Evolutionary conservation across 441 rosid genomes (phyloP).

Genomic region (Syzygium malaccense): DNA sequence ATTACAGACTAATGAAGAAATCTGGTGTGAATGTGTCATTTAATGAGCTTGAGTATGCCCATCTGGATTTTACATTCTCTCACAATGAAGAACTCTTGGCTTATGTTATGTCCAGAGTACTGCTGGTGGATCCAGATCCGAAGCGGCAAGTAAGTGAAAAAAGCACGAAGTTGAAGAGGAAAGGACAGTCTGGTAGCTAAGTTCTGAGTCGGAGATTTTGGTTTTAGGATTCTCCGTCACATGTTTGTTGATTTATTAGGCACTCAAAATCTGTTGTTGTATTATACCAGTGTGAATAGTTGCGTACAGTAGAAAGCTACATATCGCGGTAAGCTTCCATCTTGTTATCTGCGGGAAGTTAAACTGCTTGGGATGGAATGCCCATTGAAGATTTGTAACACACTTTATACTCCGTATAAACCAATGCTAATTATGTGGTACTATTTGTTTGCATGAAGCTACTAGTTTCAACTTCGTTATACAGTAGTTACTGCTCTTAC

Average conservation of each 20-base stretch:
- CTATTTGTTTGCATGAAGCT: neutral
- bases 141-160: slow-evolving; percentile 15
- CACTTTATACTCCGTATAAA: neutral
- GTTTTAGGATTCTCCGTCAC: neutral
- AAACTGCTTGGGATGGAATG: neutral
- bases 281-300: neutral
- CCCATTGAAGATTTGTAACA: neutral
- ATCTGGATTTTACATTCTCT: slow-evolving; percentile 93
- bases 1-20: slow-evolving; percentile 73
- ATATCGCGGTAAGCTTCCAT: neutral
- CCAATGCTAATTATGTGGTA: neutral
- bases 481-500: neutral
- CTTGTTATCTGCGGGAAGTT: neutral
- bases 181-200: neutral
- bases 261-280: neutral
- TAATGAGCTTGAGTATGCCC: slow-evolving; percentile 81
- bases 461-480: neutral
- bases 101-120: slow-evolving; percentile 73
- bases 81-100: slow-evolving; percentile 82
- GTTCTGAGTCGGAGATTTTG: neutral
- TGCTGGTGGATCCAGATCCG: slow-evolving; percentile 41
- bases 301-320: neutral
- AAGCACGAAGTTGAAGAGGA: neutral
- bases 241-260: neutral
- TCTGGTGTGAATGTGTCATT: slow-evolving; percentile 58